phyloP scores from a whole-genome alignment of 2,329 filamentous ascomycete species.

The Salinomyces thailandicus region DNA sequence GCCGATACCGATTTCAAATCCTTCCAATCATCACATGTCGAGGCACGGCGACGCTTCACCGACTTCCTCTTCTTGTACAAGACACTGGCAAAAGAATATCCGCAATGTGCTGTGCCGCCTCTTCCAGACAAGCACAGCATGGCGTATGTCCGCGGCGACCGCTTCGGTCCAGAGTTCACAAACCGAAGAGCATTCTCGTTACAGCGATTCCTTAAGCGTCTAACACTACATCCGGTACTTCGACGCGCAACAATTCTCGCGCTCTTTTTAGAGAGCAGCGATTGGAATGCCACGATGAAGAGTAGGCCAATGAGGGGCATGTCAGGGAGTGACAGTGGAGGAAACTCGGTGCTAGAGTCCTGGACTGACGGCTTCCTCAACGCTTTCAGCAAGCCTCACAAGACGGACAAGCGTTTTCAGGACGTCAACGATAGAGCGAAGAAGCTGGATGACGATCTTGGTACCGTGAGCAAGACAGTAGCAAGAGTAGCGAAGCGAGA shows the following conservation, averaged over 20 bases:
- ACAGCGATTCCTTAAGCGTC: constrained; percentile 76
- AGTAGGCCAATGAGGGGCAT: constrained; percentile 56
- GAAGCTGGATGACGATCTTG: constrained; percentile 88
- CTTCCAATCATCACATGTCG: constrained; percentile 71
- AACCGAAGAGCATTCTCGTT: constrained; percentile 78
- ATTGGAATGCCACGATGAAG: constrained; percentile 96
- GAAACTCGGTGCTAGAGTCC: constrained; percentile 76
- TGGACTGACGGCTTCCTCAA: constrained; percentile 96
- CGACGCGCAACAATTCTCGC: constrained; percentile 73
- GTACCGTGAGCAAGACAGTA: constrained; percentile 91
- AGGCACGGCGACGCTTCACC: constrained; percentile 83
- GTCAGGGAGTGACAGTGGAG: constrained; percentile 33
- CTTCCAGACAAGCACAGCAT: constrained; percentile 98
- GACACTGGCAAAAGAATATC: constrained; percentile 75
- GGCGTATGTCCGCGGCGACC: constrained; percentile 93
- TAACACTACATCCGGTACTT: constrained; percentile 80
- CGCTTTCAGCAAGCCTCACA: constrained; percentile 92
- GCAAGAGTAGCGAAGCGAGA: constrained; percentile 81
- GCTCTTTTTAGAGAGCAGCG: constrained; percentile 79
- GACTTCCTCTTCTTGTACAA: constrained; percentile 97
- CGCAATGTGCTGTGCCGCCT: constrained; percentile 84
- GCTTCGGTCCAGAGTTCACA: constrained; percentile 90
- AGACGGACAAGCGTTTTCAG: constrained; percentile 86
- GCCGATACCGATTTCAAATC: constrained; percentile 89
- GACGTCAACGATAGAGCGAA: constrained; percentile 87